Conservation (phyloP, 2,329 filamentous ascomycete genomes). For the Colletotrichum brevisporum region DNA sequence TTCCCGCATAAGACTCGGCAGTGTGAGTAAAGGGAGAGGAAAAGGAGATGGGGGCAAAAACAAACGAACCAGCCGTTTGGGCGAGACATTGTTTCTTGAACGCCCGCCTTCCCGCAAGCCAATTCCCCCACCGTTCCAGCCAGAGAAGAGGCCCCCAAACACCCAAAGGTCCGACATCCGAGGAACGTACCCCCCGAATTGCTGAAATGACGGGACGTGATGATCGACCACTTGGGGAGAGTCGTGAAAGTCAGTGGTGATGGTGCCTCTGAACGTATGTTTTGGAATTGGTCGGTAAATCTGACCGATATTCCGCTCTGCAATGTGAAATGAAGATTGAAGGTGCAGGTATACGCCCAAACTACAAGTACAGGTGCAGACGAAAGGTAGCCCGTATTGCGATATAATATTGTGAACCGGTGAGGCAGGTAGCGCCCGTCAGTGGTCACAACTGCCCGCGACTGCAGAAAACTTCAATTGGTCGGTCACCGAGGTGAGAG, state of each 20-base stretch:
- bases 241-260: background rate
- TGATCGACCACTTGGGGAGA: conserved; percentile 2
- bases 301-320: no score
- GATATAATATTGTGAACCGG: no score
- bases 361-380: no score
- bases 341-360: no score
- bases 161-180: background rate
- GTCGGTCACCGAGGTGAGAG: background rate
- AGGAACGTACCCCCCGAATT: conserved; percentile 33
- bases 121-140: conserved; percentile 32
- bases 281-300: background rate
- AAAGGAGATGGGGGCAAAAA: background rate
- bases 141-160: background rate
- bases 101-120: conserved; percentile 31
- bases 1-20: conserved; percentile 16
- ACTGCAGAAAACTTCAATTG: background rate
- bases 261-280: background rate
- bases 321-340: no score
- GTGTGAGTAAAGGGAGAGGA: background rate
- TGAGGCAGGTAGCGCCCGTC: no score
- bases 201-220: conserved; percentile 3
- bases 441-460: no score
- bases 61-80: conserved; percentile 29
- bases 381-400: no score
- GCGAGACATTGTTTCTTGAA: conserved; percentile 37